These are phyloP conservation scores for Trichomonascaceae sp. DNA, from an alignment of 1,139 yeast genomes.

Conservation along the genomic window DNA sequence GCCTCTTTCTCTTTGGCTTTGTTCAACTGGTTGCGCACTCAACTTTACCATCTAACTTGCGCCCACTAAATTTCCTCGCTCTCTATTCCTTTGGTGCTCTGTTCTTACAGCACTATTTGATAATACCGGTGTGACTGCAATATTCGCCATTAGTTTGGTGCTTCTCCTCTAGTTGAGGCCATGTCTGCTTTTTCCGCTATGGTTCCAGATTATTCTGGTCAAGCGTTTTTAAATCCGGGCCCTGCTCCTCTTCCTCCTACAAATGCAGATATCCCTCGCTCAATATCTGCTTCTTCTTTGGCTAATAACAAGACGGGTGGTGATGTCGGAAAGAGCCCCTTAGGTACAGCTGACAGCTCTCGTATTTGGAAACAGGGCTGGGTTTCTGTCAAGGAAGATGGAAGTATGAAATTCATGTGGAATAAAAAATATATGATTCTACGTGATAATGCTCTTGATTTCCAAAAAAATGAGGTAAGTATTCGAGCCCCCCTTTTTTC, in stretches of 20 bases:
- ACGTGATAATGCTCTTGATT: slow-evolving; percentile 65
- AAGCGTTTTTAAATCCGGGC: slow-evolving; percentile 37
- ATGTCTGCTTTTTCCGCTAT: slow-evolving; percentile 22
- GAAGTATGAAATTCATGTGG: slow-evolving; percentile 75
- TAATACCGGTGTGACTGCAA: too few species aligned
- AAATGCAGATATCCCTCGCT: slow-evolving; percentile 14
- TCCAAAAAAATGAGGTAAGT: slow-evolving; percentile 61
- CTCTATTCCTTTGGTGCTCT: too few species aligned
- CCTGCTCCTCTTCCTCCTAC: slow-evolving; percentile 39
- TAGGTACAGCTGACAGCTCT: background rate
- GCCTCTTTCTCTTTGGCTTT: too few species aligned
- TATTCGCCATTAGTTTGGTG: background rate
- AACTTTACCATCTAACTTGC: too few species aligned
- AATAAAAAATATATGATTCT: slow-evolving; percentile 77
- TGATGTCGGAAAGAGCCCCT: background rate
- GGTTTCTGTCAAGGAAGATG: slow-evolving; percentile 91
- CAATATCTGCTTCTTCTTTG: slow-evolving; percentile 12
- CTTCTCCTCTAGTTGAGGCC: background rate
- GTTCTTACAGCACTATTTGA: too few species aligned
- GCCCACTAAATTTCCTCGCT: too few species aligned
- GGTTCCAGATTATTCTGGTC: slow-evolving; percentile 27
- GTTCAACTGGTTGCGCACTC: too few species aligned
- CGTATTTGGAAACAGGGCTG: slow-evolving; percentile 53
- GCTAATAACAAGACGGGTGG: background rate
- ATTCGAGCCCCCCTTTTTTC: background rate